Evolutionary conservation across 2,329 filamentous ascomycete species (phyloP).

Genomic region (Tolypocladium endophyticum): DNA sequence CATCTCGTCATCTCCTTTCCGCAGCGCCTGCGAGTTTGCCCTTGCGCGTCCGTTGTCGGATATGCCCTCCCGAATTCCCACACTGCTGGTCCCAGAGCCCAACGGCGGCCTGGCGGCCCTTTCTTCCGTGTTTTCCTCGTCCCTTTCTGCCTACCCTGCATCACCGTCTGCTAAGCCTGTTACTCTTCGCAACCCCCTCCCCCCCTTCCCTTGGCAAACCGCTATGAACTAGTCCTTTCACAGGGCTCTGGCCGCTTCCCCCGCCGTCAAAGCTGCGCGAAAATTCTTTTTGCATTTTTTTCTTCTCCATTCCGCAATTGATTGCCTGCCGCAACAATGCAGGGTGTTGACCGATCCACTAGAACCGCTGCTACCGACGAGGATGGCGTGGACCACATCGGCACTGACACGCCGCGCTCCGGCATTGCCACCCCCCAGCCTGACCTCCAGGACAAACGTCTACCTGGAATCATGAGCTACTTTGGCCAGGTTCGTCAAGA

Average conservation of each 20-base stretch:
- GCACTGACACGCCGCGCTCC: constrained; percentile 78
- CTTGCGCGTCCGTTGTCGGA: constrained; percentile 17
- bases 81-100: neutral
- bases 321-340: constrained; percentile 24
- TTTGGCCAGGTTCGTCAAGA: constrained; percentile 98
- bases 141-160: constrained; percentile 1
- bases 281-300: constrained; percentile 8
- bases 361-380: constrained; percentile 54
- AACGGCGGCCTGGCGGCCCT: neutral
- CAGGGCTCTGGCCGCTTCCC: constrained; percentile 7
- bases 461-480: constrained; percentile 93
- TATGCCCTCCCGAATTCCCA: constrained; percentile 5
- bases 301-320: neutral
- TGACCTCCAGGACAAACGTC: constrained; percentile 86
- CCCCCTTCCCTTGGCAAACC: constrained; percentile 20
- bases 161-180: neutral
- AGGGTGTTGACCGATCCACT: constrained; percentile 40
- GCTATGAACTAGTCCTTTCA: constrained; percentile 30
- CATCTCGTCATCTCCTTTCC: constrained; percentile 19
- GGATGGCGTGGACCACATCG: constrained; percentile 65
- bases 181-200: constrained; percentile 7
- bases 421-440: constrained; percentile 89
- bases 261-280: neutral
- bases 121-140: constrained; percentile 19
- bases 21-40: constrained; percentile 3